A percentile compares a stretch with the other conserved stretches of the same genome.
Evolutionary conservation across 2,329 filamentous ascomycete species (phyloP).

Genomic region (Massarina eburnea): DNA sequence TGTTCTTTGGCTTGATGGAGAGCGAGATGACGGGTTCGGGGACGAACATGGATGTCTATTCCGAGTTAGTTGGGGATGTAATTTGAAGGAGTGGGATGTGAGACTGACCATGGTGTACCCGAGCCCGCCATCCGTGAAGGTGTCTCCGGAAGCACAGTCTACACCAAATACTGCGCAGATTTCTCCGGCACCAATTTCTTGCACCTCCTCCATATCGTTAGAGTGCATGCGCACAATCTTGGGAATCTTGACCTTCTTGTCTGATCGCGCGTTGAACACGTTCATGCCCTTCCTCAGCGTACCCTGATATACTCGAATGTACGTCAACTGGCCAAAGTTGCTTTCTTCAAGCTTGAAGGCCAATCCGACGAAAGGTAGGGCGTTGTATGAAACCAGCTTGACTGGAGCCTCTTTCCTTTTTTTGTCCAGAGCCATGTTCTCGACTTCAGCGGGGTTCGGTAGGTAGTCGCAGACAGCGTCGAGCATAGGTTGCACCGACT

Average conservation of each 20-base stretch:
- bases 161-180: slow-evolving; percentile 98
- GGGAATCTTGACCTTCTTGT: slow-evolving; percentile 95
- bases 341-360: slow-evolving; percentile 99
- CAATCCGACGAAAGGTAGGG: slow-evolving; percentile 88
- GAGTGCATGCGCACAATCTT: slow-evolving; percentile 99
- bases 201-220: slow-evolving; percentile 97
- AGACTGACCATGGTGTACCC: slow-evolving; percentile 77
- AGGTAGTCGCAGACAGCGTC: slow-evolving; percentile 96
- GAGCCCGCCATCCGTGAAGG: slow-evolving; percentile 90
- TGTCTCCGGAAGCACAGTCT: slow-evolving; percentile 96
- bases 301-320: slow-evolving; percentile 97
- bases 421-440: slow-evolving; percentile 86
- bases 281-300: slow-evolving; percentile 83
- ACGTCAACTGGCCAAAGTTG: slow-evolving; percentile 97
- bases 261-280: slow-evolving; percentile 89
- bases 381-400: slow-evolving; percentile 89
- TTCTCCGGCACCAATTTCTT: slow-evolving; percentile 90
- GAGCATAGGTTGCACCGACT: slow-evolving; percentile 93
- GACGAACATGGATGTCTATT: slow-evolving; percentile 84
- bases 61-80: slow-evolving; percentile 10
- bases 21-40: slow-evolving; percentile 97
- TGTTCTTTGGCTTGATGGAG: slow-evolving; percentile 94
- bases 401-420: slow-evolving; percentile 76
- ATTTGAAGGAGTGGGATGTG: neutral
- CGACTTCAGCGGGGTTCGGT: slow-evolving; percentile 85